Evolutionary conservation across 2,329 filamentous ascomycete genomes (phyloP), one percentile per base, ranked within the genome.

Genomic region (Aspergillus sp.): DNA sequence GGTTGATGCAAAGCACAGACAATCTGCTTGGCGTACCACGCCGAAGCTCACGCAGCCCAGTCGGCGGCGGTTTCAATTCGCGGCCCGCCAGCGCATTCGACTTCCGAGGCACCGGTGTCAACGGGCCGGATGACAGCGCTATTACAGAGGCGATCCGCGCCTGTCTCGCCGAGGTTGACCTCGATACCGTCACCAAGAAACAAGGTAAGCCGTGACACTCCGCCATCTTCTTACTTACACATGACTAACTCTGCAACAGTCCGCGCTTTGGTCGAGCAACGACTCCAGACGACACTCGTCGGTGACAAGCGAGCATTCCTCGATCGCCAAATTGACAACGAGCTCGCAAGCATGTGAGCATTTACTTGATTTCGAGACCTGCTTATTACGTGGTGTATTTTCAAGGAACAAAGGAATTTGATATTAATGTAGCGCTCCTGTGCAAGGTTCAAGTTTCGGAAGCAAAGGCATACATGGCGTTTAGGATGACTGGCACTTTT

Each of bases 131-230:
- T 67, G 93, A 98, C 71, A 82, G 82, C 50, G 85, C 87, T 63
- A 97, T 99, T 66, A 84, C 92, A 19, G 91, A 96, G 64, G 91
- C 91, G 1, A 94, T 98, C 64, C 90, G 92, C 71, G 82, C 85
- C 54, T 95, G 95, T 69, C 82, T 99, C 64, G 80, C 84, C 17
- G 94, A 97, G 72, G 93, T 97, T 0, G 94, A 99, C 76, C 83
- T 99, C 47, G 95, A 99, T 76, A 94, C 86, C n/a, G 92, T 98
- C 52, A 99, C 95, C 7, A 99, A 98, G 88, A 99, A 99, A 82
- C 94, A 98, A 80, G 80, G 87, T 75, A 81, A 81, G 76, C 74
- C 45, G 7, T 22, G 1, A 17, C 47, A 41, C 9, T 38, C 17
- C 74, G 45, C 8, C 19, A n/a, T 45, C 34, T 13, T 38, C 23